These are phyloP conservation scores for Eucalyptus pumila DNA, from an alignment of 345 rosid genomes.

Conservation along the genomic window DNA sequence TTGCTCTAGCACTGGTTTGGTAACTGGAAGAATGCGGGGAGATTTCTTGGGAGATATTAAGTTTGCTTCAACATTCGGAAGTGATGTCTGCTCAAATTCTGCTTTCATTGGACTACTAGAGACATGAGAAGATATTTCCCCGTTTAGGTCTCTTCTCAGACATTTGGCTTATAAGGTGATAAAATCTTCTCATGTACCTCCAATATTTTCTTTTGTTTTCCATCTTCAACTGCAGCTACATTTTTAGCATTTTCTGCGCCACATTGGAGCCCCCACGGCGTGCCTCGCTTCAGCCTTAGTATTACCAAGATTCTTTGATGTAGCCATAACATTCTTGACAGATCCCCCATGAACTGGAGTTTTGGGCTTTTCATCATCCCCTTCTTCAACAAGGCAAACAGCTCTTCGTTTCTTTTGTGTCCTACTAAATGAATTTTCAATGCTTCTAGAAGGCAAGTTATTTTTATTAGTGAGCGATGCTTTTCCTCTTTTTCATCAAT, in stretches of 20 bases:
- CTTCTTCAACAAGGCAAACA: constrained; percentile 56
- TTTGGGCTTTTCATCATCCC: constrained; percentile 58
- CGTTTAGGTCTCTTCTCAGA: constrained; percentile 11
- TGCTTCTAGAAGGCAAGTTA: constrained; percentile 11
- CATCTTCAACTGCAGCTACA: constrained; percentile 15
- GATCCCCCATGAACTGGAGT: constrained; percentile 77
- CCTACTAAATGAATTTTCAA: constrained; percentile 23
- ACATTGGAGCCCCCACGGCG: constrained; percentile 6
- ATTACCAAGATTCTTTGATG: constrained; percentile 12
- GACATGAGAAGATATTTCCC: constrained; percentile 1
- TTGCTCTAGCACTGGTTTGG: constrained; percentile 24
- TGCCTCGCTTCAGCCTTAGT: constrained; percentile 11
- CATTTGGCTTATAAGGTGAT: constrained; percentile 8
- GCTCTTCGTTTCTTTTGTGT: constrained; percentile 59
- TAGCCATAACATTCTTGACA: constrained; percentile 13
- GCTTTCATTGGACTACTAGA: constrained; percentile 19
- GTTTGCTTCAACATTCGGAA: constrained; percentile 25
- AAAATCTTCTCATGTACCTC: constrained; percentile 10
- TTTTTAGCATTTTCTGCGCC: constrained; percentile 11
- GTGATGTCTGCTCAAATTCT: constrained; percentile 14
- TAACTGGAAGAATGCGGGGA: constrained; percentile 14
- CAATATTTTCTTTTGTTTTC: constrained; percentile 9
- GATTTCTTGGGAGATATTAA: constrained; percentile 43
- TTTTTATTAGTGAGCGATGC: constrained; percentile 19
- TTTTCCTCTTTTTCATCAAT: constrained; percentile 28